Evolutionary conservation across 2,329 filamentous ascomycete genomes (phyloP).

Genomic region (Penicillium sp.): DNA sequence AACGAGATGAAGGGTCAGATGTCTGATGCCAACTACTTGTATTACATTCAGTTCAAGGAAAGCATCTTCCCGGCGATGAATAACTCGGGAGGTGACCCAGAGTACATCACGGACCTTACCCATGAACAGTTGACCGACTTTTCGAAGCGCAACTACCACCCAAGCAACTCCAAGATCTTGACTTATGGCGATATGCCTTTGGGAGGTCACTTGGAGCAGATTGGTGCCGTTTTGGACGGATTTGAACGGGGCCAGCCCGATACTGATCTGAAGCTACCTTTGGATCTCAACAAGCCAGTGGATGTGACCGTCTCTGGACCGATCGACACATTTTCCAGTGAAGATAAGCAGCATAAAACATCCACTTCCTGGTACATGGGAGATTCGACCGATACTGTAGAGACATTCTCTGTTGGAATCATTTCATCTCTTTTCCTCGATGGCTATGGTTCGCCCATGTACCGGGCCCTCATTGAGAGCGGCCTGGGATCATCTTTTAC

Average conservation of each 20-base stretch:
- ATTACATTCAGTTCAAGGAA: constrained; percentile 93
- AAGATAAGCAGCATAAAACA: constrained; percentile 87
- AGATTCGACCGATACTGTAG: constrained; percentile 76
- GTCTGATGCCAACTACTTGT: constrained; percentile 94
- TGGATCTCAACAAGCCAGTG: constrained; percentile 68
- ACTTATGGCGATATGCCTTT: constrained; percentile 95
- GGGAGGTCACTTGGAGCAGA: constrained; percentile 73
- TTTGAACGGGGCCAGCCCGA: constrained; percentile 74
- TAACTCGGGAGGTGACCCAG: constrained; percentile 94
- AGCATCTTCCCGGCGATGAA: constrained; percentile 92
- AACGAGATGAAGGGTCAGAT: constrained; percentile 99
- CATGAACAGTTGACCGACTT: constrained; percentile 87
- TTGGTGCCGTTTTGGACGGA: constrained; percentile 70
- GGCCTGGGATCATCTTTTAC: constrained; percentile 92
- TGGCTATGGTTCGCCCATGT: constrained; percentile 92
- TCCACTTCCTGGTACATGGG: constrained; percentile 91
- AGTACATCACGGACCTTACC: constrained; percentile 93
- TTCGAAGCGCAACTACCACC: constrained; percentile 92
- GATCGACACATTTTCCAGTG: constrained; percentile 79
- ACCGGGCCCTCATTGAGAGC: constrained; percentile 82
- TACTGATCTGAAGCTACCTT: constrained; percentile 71
- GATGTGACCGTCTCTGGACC: constrained; percentile 75
- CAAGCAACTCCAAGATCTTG: constrained; percentile 93
- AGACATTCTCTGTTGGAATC: constrained; percentile 83
- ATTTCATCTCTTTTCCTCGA: constrained; percentile 84